Conservation (phyloP, 2,329 filamentous ascomycete genomes). For the Fusarium lyarnte region DNA sequence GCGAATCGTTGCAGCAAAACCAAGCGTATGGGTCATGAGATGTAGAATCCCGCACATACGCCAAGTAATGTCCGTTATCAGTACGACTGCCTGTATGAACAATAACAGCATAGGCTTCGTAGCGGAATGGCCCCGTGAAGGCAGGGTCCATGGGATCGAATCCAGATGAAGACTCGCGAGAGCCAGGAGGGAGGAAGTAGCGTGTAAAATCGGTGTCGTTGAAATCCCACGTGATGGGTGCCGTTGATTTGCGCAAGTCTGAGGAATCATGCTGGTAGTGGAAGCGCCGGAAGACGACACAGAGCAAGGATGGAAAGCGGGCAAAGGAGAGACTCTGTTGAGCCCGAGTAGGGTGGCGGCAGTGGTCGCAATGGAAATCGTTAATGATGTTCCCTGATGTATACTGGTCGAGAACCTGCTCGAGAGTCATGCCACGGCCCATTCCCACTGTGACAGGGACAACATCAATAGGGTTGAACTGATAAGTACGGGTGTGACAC, state of each 20-base stretch:
- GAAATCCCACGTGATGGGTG: slow-evolving; percentile 79
- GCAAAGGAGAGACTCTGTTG: slow-evolving; percentile 79
- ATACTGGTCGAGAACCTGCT: slow-evolving; percentile 76
- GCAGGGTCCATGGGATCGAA: slow-evolving; percentile 51
- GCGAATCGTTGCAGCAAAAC: slow-evolving; percentile 60
- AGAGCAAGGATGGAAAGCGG: slow-evolving; percentile 80
- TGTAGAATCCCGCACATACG: slow-evolving; percentile 70
- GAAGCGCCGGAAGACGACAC: slow-evolving; percentile 76
- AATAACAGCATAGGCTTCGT: slow-evolving; percentile 88
- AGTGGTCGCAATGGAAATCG: slow-evolving; percentile 79
- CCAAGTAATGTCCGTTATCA: slow-evolving; percentile 82
- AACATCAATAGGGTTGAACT: slow-evolving; percentile 62
- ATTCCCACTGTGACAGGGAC: slow-evolving; percentile 56
- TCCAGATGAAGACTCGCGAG: slow-evolving; percentile 42
- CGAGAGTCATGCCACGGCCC: slow-evolving; percentile 49
- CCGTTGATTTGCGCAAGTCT: slow-evolving; percentile 71
- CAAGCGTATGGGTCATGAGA: slow-evolving; percentile 56
- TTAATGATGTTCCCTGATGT: slow-evolving; percentile 73
- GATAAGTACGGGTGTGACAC: slow-evolving; percentile 61
- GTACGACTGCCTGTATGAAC: slow-evolving; percentile 76
- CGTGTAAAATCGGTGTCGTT: slow-evolving; percentile 68
- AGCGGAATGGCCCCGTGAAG: slow-evolving; percentile 70
- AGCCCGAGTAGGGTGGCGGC: slow-evolving; percentile 73
- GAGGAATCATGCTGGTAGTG: slow-evolving; percentile 47
- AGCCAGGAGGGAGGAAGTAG: slow-evolving; percentile 52